Base-by-base conservation (phyloP, 2,329 filamentous ascomycete genomes). In the Passalora sequoiae region DNA sequence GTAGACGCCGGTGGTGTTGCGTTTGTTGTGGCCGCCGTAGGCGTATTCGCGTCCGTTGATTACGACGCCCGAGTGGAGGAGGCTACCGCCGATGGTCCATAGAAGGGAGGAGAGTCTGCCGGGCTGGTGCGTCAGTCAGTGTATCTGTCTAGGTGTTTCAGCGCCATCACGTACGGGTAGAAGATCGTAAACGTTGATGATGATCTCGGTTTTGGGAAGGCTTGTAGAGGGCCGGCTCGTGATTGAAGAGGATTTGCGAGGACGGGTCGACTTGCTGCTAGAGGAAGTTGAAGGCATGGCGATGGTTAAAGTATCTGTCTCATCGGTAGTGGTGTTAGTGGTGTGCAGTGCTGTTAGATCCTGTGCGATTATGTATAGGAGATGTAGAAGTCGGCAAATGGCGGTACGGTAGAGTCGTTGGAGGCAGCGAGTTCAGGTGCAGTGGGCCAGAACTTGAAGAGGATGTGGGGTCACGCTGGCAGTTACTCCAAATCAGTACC, bases 21-120 rank as follows among this genome's bases (percentile, higher is more conserved):
- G 77, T 55, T 77, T 77, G 60, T 86, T 80, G 63, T 94, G 87
- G 1, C 87, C 87, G 31, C 87, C 87, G 59, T 87, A 94, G 16
- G 87, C 87, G 62, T 92, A 94, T 70, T 94, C 87, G 51, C 74
- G 78, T 54, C 83, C 79, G 61, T 83, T 82, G 66, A 92, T 86
- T 29, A 89, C 85, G 41, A 94, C 83, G 40, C 86, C 87, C 0
- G 86, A 86, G 63, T 94, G 87, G 4, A 92, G 76, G 24, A 94
- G 78, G 4, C 83, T 86, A 33, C 83, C 77, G 46, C 87, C 87
- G 42, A 91, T 63, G 15, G 80, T 76, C 87, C 87, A 94, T 21
- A 94, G 75, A 9, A 87, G 57, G 0, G 83, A 81, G n/a, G 86
- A 83, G 28, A 92, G 65, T 55, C 80, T 80, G 38, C 86, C 84